Evolutionary conservation across 2,329 filamentous ascomycete genomes (phyloP).

Genomic region (Nemania abortiva): DNA sequence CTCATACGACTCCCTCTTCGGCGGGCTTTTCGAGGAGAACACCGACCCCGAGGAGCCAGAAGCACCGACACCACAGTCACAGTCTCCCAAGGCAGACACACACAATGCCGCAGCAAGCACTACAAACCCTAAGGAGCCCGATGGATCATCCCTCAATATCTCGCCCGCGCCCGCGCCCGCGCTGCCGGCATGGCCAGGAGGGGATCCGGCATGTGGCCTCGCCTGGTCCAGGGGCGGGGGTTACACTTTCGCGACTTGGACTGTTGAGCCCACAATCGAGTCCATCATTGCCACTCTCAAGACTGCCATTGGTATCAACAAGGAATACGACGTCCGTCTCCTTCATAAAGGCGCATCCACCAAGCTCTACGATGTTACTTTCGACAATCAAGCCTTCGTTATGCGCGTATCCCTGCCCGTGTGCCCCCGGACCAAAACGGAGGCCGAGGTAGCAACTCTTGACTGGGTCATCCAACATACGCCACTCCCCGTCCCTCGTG

Average conservation of each 20-base stretch:
- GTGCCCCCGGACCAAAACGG: constrained; percentile 46
- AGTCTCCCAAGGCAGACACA: not conserved
- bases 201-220: constrained; percentile 33
- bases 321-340: constrained; percentile 40
- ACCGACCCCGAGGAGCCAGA: not conserved
- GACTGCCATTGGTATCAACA: constrained; percentile 26
- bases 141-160: not conserved
- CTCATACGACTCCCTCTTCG: constrained; percentile 30
- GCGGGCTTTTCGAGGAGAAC: not conserved
- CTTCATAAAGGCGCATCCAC: constrained; percentile 42
- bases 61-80: not conserved
- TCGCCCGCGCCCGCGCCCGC: not conserved
- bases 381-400: constrained; percentile 49
- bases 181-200: not conserved
- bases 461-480: constrained; percentile 44
- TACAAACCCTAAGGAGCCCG: not conserved
- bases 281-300: constrained; percentile 44
- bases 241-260: constrained; percentile 38
- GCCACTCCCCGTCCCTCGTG: constrained; percentile 45
- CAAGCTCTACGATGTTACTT: constrained; percentile 45
- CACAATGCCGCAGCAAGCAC: not conserved
- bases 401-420: constrained; percentile 48
- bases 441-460: constrained; percentile 51
- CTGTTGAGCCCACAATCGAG: constrained; percentile 40
- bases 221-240: constrained; percentile 36